Percentiles rank a stretch among this genome's conserved stretches.
These are phyloP conservation scores for Capsicum baccatum DNA, from an alignment of 257 asterid species.

Conservation along the genomic window DNA sequence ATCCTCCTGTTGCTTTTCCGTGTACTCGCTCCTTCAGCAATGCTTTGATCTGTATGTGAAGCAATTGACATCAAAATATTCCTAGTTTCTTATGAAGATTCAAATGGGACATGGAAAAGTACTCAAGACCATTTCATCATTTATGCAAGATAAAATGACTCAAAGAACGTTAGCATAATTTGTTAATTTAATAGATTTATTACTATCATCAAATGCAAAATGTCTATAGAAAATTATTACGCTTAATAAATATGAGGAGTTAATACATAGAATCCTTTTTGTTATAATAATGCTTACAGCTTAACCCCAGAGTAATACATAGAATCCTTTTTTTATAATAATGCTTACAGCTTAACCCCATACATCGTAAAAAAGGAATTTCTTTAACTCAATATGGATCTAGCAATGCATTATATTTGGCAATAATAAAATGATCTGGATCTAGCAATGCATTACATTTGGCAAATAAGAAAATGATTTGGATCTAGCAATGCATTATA, in stretches of 20 bases:
- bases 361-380: background rate
- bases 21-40: conserved; percentile 79
- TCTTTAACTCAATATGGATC: background rate
- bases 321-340: background rate
- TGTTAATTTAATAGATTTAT: background rate
- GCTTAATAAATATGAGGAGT: background rate
- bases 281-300: background rate
- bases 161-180: background rate
- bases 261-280: background rate
- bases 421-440: background rate
- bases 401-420: too few relatives aligned
- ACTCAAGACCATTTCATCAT: conserved; percentile 16
- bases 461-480: conserved; percentile 1
- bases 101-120: conserved; percentile 1
- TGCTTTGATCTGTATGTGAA: conserved; percentile 58
- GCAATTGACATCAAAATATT: conserved; percentile 5
- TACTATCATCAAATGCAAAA: background rate
- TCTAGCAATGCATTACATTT: background rate
- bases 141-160: background rate
- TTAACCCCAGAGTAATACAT: background rate
- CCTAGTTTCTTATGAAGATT: background rate
- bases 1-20: conserved; percentile 87
- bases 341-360: background rate
- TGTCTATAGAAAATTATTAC: background rate
- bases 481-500: background rate